Base-by-base conservation (phyloP, 331 rosid genomes). In the Stylosanthes scabra region DNA sequence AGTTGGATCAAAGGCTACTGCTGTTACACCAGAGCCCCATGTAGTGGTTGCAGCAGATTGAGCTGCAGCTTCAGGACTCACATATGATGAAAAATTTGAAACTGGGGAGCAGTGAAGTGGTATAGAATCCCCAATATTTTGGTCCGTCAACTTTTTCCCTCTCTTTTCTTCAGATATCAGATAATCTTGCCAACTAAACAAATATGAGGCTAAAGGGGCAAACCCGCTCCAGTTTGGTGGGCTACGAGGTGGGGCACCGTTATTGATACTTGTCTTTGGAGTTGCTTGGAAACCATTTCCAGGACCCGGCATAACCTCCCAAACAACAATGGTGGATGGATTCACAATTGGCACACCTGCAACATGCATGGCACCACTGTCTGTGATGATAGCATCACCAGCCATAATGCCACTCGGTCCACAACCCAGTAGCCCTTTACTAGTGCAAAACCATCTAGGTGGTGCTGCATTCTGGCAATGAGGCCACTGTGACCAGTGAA, bases 221-320 rank as follows among this genome's bases (percentile, higher is more conserved):
- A 91, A 93, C 39, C 97, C 98, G 11, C 82, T 84, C 98, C 97
- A 93, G 52, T 78, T 76, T 28, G 97, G 98, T 67, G 90, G 91
- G 71, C 74, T 85, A 52, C 83, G 83, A 44, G 94, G 93, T 63
- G 93, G 93, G 45, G 80, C 72, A 70, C 91, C 91, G 75, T 76
- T 83, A 81, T 72, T 83, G 44, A 82, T 76, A 85, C 85, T 88
- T 29, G 82, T 80, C 87, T 84, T 93, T 25, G 98, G 94, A 75
- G 85, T 88, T 76, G 82, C 82, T 20, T 91, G 96, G 78, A 89
- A 89, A 70, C 94, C 96, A 85, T 85, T 91, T 79, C 98, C 97
- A 72, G 90, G 85, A 78, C 98, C 96, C 72, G 98, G 98, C 68
- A 94, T 86, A 66, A 93, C 96, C 94, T 93, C 97, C 98, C 98